phyloP scores from a whole-genome alignment of 108 stramenopile genomes.

The Nannochloropsis gaditana region DNA sequence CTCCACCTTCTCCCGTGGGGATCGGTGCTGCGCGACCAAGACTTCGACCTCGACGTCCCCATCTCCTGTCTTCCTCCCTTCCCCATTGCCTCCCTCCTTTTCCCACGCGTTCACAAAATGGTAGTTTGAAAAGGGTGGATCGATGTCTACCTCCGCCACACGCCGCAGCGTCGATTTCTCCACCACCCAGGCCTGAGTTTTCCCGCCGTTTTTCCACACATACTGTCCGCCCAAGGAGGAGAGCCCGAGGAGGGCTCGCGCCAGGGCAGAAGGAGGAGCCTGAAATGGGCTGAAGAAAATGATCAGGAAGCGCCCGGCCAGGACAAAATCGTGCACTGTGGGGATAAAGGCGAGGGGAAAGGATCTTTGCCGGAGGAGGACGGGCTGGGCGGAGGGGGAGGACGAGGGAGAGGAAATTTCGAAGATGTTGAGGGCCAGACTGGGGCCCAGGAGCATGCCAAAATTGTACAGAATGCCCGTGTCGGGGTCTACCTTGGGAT shows the following conservation, averaged over 20 bases:
- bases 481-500: constrained; percentile 17
- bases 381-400: not conserved
- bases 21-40: not conserved
- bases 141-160: not conserved
- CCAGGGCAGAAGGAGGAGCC: not conserved
- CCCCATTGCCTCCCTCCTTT: not conserved
- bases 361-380: not conserved
- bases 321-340: not conserved
- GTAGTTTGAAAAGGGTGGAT: not conserved
- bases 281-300: not conserved
- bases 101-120: not conserved
- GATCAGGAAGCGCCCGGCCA: not conserved
- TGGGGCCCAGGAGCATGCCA: constrained; percentile 18
- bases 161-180: not conserved
- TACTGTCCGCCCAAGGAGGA: not conserved
- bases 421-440: constrained; percentile 18
- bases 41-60: not conserved
- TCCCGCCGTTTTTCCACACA: not conserved
- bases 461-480: constrained; percentile 28
- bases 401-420: not conserved
- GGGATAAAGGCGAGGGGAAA: not conserved
- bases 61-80: not conserved
- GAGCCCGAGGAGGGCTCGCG: not conserved
- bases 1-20: not conserved
- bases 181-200: not conserved